A percentile compares a stretch with the other conserved stretches of the same genome.
phyloP scores from a whole-genome alignment of 306 rosid genomes.

The Cucurbita moschata region DNA sequence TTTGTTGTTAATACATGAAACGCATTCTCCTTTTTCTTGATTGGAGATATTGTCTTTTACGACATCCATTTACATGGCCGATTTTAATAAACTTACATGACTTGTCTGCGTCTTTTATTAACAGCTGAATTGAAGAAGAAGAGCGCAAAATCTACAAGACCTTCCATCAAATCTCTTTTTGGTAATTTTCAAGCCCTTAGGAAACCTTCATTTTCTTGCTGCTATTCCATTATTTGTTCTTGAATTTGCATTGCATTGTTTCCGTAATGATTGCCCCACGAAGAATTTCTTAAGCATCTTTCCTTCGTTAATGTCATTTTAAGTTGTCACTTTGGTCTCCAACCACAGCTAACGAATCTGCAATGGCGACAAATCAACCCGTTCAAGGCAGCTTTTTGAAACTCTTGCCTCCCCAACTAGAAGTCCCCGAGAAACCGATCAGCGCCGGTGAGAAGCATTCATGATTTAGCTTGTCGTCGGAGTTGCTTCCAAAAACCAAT shows the following conservation, averaged over 20 bases:
- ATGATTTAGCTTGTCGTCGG: not conserved
- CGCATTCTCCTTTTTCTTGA: no score
- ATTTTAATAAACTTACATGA: not conserved
- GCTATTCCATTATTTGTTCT: not conserved
- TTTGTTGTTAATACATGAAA: no score
- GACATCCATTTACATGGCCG: no score
- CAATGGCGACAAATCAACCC: conserved; percentile 34
- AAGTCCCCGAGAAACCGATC: conserved; percentile 56
- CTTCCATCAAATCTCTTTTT: conserved; percentile 81
- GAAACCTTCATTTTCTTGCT: not conserved
- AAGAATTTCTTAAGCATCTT: not conserved
- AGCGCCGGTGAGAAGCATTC: conserved; percentile 25
- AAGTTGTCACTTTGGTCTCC: not conserved
- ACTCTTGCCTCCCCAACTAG: conserved; percentile 58
- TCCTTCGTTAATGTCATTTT: not conserved
- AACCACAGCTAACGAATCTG: conserved; percentile 58
- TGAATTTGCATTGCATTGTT: not conserved
- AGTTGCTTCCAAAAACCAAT: not conserved
- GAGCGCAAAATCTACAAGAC: conserved; percentile 71
- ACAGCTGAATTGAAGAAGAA: conserved; percentile 96
- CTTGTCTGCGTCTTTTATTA: not conserved
- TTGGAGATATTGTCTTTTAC: no score
- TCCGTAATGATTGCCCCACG: not conserved
- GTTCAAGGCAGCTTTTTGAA: conserved; percentile 75
- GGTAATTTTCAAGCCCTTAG: conserved; percentile 27